Percentiles rank a stretch among this genome's conserved stretches.
Evolutionary conservation across 306 rosid species (phyloP).

Genomic region (Dalbergia cochinchinensis): DNA sequence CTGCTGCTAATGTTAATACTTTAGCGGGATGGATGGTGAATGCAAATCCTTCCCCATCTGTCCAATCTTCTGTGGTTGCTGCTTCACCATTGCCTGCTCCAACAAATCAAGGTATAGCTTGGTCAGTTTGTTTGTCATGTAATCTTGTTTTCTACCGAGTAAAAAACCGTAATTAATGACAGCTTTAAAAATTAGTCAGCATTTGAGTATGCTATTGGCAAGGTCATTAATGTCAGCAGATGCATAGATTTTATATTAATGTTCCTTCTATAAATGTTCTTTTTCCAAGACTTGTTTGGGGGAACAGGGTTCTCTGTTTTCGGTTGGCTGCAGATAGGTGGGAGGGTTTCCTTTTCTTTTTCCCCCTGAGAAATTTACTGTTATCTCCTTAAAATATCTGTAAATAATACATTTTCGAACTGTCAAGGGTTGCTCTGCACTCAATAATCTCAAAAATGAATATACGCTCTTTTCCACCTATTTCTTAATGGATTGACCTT

Average conservation of each 20-base stretch:
- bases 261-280: background rate
- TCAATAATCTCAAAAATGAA: constrained; percentile 17
- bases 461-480: background rate
- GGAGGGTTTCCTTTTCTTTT: too few species aligned
- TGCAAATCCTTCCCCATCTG: constrained; percentile 53
- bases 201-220: background rate
- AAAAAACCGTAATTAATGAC: constrained; percentile 8
- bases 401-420: background rate
- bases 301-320: too few species aligned
- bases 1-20: constrained; percentile 52
- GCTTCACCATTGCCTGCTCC: constrained; percentile 55
- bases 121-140: constrained; percentile 20
- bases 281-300: too few species aligned
- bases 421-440: background rate
- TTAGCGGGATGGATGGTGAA: constrained; percentile 57
- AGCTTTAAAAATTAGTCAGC: background rate
- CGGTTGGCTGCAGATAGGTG: too few species aligned
- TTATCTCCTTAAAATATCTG: too few species aligned
- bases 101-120: constrained; percentile 59
- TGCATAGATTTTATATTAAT: background rate
- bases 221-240: constrained; percentile 7
- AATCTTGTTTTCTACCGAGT: constrained; percentile 17
- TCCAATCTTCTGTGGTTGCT: constrained; percentile 45
- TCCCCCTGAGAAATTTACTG: too few species aligned
- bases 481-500: constrained; percentile 25